These are phyloP conservation scores for Ajuga chamaepitys DNA, from an alignment of 257 asterid genomes.

Conservation along the genomic window DNA sequence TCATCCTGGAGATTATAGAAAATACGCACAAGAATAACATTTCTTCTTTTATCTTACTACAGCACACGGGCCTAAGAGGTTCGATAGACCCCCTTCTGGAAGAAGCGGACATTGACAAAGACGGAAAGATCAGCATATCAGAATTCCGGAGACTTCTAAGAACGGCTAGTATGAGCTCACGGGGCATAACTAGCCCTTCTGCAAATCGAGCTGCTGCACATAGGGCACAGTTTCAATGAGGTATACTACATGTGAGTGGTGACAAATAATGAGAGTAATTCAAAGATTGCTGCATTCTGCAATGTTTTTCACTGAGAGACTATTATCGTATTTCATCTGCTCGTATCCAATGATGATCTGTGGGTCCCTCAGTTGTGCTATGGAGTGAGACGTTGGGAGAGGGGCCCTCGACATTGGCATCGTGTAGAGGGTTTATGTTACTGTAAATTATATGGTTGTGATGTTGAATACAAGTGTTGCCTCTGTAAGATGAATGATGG, in stretches of 20 bases:
- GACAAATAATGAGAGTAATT: slow-evolving; percentile 4
- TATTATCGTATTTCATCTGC: not conserved
- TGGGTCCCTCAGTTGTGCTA: not conserved
- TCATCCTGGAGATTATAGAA: no score
- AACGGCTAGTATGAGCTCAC: slow-evolving; percentile 81
- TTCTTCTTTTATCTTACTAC: slow-evolving; percentile 8
- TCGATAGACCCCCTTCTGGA: slow-evolving; percentile 83
- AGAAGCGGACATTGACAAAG: slow-evolving; percentile 96
- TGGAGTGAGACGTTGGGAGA: not conserved
- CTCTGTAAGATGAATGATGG: slow-evolving; percentile 1
- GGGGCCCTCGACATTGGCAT: slow-evolving; percentile 5
- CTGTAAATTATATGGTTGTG: slow-evolving; percentile 16
- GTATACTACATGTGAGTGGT: slow-evolving; percentile 8
- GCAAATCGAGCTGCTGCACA: slow-evolving; percentile 25
- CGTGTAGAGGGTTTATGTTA: slow-evolving; percentile 4
- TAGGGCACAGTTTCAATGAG: slow-evolving; percentile 14
- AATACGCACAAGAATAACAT: no score
- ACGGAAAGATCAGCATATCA: slow-evolving; percentile 82
- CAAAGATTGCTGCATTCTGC: not conserved
- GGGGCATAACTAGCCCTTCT: slow-evolving; percentile 38
- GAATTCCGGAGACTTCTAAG: slow-evolving; percentile 91
- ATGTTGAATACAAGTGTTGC: not conserved
- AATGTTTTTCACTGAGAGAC: not conserved
- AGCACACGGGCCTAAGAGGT: slow-evolving; percentile 80
- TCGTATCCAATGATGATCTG: not conserved